Evolutionary conservation across 164 flowering plant genomes (phyloP).

Genomic region (Piper betle): DNA sequence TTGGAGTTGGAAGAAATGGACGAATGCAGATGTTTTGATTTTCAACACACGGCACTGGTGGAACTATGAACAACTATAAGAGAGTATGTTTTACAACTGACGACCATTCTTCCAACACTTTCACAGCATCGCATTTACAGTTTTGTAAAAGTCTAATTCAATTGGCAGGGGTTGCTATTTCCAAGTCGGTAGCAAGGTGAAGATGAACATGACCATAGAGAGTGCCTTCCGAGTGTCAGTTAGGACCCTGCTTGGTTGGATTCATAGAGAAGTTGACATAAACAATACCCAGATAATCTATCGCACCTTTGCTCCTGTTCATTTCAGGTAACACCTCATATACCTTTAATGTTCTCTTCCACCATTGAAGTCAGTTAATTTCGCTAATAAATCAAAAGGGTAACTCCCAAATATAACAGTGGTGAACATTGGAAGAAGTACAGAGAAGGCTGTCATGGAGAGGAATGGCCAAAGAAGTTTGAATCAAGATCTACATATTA

Average conservation of each 20-base stretch:
- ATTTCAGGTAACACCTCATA: no score
- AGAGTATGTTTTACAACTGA: no score
- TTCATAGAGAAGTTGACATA: background rate
- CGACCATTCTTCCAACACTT: no score
- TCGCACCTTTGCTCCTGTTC: slow-evolving; percentile 1
- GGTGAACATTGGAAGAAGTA: no score
- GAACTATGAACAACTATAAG: slow-evolving; percentile 16
- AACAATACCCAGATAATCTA: background rate
- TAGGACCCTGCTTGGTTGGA: background rate
- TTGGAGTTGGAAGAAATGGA: slow-evolving; percentile 43
- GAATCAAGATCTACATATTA: no score
- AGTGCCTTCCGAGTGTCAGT: background rate
- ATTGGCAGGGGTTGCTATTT: background rate
- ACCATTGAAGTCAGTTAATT: no score
- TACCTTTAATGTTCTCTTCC: no score
- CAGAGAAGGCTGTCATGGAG: no score
- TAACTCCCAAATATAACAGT: no score
- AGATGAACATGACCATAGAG: background rate
- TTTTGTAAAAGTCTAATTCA: slow-evolving; percentile 25
- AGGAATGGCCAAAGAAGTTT: no score
- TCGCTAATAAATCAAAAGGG: no score
- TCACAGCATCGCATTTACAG: slow-evolving; percentile 24
- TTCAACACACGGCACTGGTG: slow-evolving; percentile 89
- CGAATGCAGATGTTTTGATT: slow-evolving; percentile 49
- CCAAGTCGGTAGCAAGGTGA: background rate